Evolutionary conservation across 768 basidiomycete genomes (phyloP).

Genomic region (Suillus sp.): DNA sequence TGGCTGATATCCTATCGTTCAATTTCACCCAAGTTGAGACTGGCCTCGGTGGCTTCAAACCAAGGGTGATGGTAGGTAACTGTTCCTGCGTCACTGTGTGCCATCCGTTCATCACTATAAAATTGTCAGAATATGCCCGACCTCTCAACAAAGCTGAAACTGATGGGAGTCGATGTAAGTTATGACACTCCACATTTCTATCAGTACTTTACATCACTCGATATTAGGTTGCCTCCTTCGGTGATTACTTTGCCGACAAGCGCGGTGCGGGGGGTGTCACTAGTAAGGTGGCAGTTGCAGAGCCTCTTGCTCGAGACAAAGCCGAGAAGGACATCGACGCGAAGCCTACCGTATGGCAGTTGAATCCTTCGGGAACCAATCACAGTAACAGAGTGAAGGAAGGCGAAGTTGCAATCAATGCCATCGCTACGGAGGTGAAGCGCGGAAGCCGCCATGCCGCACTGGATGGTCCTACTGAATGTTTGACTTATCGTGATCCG

Average conservation of each 20-base stretch:
- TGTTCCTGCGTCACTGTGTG: neutral
- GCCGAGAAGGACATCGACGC: neutral
- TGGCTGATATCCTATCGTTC: constrained; percentile 75
- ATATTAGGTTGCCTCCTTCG: constrained; percentile 61
- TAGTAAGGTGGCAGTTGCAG: constrained; percentile 10
- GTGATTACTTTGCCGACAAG: constrained; percentile 71
- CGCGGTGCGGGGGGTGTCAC: constrained; percentile 23
- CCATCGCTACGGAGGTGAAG: neutral
- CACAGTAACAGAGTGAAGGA: neutral
- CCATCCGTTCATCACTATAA: constrained; percentile 7
- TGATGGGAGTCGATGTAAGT: constrained; percentile 59
- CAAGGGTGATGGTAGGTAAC: constrained; percentile 44
- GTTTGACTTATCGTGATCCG: constrained; percentile 70
- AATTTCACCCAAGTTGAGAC: constrained; percentile 64
- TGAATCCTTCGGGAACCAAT: constrained; percentile 11
- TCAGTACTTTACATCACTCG: neutral
- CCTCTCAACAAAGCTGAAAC: constrained; percentile 64
- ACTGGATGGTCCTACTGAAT: constrained; percentile 50
- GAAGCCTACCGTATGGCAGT: constrained; percentile 17
- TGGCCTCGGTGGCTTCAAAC: constrained; percentile 39
- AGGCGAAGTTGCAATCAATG: constrained; percentile 9
- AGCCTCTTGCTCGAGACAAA: constrained; percentile 6
- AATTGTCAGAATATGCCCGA: constrained; percentile 55
- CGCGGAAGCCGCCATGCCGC: constrained; percentile 20
- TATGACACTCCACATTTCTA: neutral